Evolutionary conservation across 2,329 filamentous ascomycete species (phyloP).

Genomic region (Neurospora sp.): DNA sequence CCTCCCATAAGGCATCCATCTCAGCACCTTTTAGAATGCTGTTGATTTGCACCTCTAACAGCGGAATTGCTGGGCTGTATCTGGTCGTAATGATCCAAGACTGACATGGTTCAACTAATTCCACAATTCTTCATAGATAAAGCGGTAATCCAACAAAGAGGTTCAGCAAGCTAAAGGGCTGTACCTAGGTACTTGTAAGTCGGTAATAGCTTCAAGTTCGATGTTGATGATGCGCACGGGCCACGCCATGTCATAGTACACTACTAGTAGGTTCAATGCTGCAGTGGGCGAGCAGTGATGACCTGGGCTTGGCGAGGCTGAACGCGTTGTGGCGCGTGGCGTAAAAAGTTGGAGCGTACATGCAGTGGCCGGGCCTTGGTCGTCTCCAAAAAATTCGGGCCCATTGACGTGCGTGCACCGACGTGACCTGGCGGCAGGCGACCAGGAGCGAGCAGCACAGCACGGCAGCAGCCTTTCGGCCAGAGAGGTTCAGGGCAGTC

Average conservation of each 20-base stretch:
- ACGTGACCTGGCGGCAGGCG: not conserved
- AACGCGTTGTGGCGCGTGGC: conserved; percentile 12
- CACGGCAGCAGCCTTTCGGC: not conserved
- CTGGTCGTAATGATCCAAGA: not conserved
- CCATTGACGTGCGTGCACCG: not conserved
- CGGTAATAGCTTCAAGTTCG: not conserved
- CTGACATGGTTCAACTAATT: not conserved
- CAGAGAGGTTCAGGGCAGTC: not conserved
- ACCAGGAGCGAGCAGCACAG: not conserved
- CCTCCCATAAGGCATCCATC: not conserved
- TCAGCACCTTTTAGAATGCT: not conserved
- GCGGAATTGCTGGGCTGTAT: not conserved
- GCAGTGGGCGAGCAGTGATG: no score
- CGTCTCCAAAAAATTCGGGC: conserved; percentile 11
- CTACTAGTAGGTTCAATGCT: no score
- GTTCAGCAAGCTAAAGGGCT: not conserved
- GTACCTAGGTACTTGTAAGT: not conserved
- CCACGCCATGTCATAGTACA: not conserved
- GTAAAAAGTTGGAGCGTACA: conserved; percentile 6
- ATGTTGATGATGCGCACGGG: not conserved
- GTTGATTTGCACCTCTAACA: not conserved
- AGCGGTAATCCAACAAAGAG: not conserved
- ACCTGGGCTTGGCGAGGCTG: conserved; percentile 6
- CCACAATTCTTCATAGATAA: not conserved
- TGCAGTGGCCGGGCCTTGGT: not conserved